Base-by-base conservation (phyloP, 2,329 filamentous ascomycete species). In the Fragosphaeria purpurea region DNA sequence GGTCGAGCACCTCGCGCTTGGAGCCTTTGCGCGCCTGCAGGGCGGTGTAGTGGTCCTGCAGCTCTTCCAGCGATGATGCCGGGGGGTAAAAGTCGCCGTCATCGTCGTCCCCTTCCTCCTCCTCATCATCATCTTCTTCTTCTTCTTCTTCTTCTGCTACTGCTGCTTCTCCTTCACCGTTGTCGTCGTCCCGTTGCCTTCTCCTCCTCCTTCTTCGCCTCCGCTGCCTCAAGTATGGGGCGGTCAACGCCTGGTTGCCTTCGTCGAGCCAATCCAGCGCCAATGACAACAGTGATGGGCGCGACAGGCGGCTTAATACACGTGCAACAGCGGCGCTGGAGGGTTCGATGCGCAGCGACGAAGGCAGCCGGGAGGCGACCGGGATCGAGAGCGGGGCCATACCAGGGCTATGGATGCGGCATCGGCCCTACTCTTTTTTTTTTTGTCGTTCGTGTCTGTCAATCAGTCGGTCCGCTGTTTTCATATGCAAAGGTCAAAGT, bases 191-290 rank as follows among this genome's bases (percentile, higher is more conserved):
- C 1, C 37, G 44, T 7, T 35, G 32, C 2, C 48, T 43, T 30
- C 13, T 12, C 3, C 10, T 30, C 30, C 22, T 22, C 35, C 35
- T 37, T 11, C 35, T 37, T 37, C 3, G 35, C 35, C 35, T 37
- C 12, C 44, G 30, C 12, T 40, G 64, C 55, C 62, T 72, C 44
- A 85, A 75, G 61, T 75, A 80, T 0, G 85, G 85, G 1, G 71
- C 70, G 42, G 78, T 83, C 13, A 76, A 70, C 5, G 74, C 66
- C 41, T 80, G 70, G 55, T 85, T 83, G 55, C 74, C 71, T 46
- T 83, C 78, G 51, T 84, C 79, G 4, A 94, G 79, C 88, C 88
- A 95, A 68, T 85, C 77, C 30, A 89, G 74, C 1, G 78, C 85
- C 7, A 95, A 75, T 0, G 81, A 78, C 32, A 93, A 68, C 30